These are phyloP conservation scores for Collariella sp. DNA, from an alignment of 495 filamentous ascomycete species.

Conservation along the genomic window DNA sequence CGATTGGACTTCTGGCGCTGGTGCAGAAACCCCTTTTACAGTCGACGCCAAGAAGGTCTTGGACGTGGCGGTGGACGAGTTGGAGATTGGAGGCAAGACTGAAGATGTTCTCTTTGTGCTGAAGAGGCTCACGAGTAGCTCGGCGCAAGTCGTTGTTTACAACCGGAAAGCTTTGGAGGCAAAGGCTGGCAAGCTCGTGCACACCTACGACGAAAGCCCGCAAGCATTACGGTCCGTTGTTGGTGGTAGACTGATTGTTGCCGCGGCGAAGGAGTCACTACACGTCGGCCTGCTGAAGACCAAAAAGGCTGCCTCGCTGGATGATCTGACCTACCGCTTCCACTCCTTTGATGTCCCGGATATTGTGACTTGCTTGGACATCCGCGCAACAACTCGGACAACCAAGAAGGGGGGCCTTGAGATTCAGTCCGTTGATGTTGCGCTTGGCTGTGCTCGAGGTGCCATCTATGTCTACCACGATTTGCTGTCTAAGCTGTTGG, in stretches of 20 bases:
- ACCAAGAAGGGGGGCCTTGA: slow-evolving; percentile 30
- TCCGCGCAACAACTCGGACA: slow-evolving; percentile 22
- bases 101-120: slow-evolving; percentile 40
- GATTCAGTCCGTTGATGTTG: slow-evolving; percentile 52
- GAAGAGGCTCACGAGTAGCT: slow-evolving; percentile 20
- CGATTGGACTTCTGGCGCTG: slow-evolving; percentile 62
- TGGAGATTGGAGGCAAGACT: slow-evolving; percentile 27
- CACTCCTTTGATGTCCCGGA: slow-evolving; percentile 44
- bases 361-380: slow-evolving; percentile 50
- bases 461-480: slow-evolving; percentile 72
- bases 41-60: slow-evolving; percentile 33
- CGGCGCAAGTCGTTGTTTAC: slow-evolving; percentile 37
- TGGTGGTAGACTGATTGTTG: slow-evolving; percentile 29
- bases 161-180: slow-evolving; percentile 21
- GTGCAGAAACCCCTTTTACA: slow-evolving; percentile 29
- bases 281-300: slow-evolving; percentile 31
- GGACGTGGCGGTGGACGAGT: slow-evolving; percentile 37
- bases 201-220: slow-evolving; percentile 25
- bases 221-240: slow-evolving; percentile 26
- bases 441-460: slow-evolving; percentile 64
- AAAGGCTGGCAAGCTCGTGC: slow-evolving; percentile 21
- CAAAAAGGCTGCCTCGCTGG: slow-evolving; percentile 17
- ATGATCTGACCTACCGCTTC: slow-evolving; percentile 41
- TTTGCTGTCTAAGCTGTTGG: slow-evolving; percentile 48
- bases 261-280: slow-evolving; percentile 29